These are phyloP conservation scores for Drechslerella stenobrocha DNA, from an alignment of 2,329 filamentous ascomycete species.

Conservation along the genomic window DNA sequence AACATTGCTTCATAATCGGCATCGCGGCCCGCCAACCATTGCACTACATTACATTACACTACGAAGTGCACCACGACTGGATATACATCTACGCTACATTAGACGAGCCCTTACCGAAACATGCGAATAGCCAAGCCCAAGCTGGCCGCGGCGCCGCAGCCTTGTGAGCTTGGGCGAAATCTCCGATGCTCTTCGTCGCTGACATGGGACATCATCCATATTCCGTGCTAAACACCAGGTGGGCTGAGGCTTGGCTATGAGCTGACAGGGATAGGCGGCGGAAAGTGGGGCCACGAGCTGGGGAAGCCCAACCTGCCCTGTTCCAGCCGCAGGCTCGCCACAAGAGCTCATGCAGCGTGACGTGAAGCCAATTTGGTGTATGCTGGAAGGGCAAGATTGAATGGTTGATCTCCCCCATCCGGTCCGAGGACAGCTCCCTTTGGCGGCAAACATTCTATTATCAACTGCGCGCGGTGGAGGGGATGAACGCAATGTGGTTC, in stretches of 20 bases:
- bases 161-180: conserved; percentile 31
- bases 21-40: too few species aligned
- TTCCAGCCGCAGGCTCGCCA: conserved; percentile 20
- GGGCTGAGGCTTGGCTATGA: conserved; percentile 33
- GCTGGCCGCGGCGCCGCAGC: too few species aligned
- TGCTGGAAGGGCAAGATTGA: conserved; percentile 15
- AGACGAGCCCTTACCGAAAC: too few species aligned
- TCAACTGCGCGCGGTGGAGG: neutral
- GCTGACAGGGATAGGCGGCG: conserved; percentile 30
- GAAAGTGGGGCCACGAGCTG: conserved; percentile 42
- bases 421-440: too few species aligned
- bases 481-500: conserved; percentile 4
- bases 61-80: neutral
- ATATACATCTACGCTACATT: neutral
- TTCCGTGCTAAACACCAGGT: conserved; percentile 37
- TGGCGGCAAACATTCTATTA: conserved; percentile 7
- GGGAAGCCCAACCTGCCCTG: conserved; percentile 13
- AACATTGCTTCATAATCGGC: too few species aligned
- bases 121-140: too few species aligned
- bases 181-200: conserved; percentile 35
- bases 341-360: conserved; percentile 30
- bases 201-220: conserved; percentile 13
- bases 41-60: too few species aligned
- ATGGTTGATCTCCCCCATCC: too few species aligned
- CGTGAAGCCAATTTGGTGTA: conserved; percentile 31